A percentile compares a stretch with the other conserved stretches of the same genome.
Evolutionary conservation across 345 rosid genomes (phyloP).

Genomic region (Leavenworthia alabamica): DNA sequence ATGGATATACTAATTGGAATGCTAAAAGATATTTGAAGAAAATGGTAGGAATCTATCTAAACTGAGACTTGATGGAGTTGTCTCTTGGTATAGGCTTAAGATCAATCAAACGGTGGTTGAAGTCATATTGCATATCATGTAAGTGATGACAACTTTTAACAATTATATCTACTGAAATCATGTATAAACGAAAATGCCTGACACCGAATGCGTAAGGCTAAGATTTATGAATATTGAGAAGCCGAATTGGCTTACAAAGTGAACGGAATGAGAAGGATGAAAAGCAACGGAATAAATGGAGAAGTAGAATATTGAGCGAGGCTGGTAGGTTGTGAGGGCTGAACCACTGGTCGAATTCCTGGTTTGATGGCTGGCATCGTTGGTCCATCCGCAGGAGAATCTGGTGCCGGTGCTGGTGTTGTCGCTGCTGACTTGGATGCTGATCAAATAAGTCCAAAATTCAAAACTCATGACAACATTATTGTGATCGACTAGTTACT

Average conservation of each 20-base stretch:
- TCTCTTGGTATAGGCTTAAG: no score
- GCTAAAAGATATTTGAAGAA: no score
- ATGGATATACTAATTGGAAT: no score
- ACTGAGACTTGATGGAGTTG: no score
- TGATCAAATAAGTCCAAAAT: conserved; percentile 1
- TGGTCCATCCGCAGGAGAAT: neutral
- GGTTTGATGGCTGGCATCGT: conserved; percentile 4
- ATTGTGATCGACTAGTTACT: neutral
- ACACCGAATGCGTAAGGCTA: neutral
- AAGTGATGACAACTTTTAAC: neutral
- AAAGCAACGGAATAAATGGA: conserved; percentile 17
- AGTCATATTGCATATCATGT: neutral
- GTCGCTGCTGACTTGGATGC: conserved; percentile 22
- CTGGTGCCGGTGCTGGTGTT: neutral
- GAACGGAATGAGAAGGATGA: neutral
- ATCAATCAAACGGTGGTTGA: neutral
- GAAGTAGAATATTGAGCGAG: conserved; percentile 11
- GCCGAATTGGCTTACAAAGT: conserved; percentile 3
- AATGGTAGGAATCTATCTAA: no score
- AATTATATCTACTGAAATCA: neutral
- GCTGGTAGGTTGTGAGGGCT: conserved; percentile 25
- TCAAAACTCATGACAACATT: neutral
- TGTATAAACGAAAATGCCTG: neutral
- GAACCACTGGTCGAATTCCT: conserved; percentile 30
- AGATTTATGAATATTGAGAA: no score